phyloP scores from a whole-genome alignment of 2,329 filamentous ascomycete genomes.

The Neobulgaria alba region DNA sequence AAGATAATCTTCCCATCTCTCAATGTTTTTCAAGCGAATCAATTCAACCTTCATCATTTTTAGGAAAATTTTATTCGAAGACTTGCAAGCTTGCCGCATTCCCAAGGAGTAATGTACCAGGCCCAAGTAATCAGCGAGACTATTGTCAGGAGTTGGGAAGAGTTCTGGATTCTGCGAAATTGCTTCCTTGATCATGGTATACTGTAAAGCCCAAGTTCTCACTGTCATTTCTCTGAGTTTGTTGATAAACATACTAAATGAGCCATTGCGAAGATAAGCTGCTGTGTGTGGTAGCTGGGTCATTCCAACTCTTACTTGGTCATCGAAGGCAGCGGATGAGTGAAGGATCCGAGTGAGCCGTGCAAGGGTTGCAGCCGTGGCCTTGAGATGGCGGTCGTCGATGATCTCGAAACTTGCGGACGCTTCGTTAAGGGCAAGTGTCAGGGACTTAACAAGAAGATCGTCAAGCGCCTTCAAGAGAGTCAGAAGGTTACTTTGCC shows the following conservation, averaged over 20 bases:
- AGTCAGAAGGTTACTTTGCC: conserved; percentile 63
- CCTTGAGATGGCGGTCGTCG: conserved; percentile 67
- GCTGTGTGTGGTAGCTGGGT: conserved; percentile 49
- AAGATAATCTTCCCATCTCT: conserved; percentile 80
- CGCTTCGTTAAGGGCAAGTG: conserved; percentile 55
- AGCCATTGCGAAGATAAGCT: conserved; percentile 33
- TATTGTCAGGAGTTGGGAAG: conserved; percentile 60
- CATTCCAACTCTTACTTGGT: conserved; percentile 74
- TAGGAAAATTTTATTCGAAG: conserved; percentile 78
- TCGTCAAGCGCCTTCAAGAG: conserved; percentile 75
- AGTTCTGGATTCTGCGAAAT: conserved; percentile 56
- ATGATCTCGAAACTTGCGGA: conserved; percentile 72
- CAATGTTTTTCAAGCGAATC: conserved; percentile 63
- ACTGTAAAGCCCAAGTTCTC: conserved; percentile 80
- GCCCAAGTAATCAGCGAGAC: conserved; percentile 70
- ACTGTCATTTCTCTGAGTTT: conserved; percentile 83
- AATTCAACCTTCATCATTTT: conserved; percentile 84
- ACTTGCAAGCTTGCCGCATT: conserved; percentile 75
- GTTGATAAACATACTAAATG: conserved; percentile 49
- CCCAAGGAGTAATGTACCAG: conserved; percentile 79
- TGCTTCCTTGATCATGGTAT: conserved; percentile 68
- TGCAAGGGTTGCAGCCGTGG: conserved; percentile 63
- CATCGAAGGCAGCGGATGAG: conserved; percentile 72
- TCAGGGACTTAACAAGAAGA: conserved; percentile 62
- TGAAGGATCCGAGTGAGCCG: conserved; percentile 69